Percentiles rank a stretch among this genome's conserved stretches.
These are phyloP conservation scores for Suhomyces choctaworum DNA, from an alignment of 1,139 yeast genomes.

Conservation along the genomic window DNA sequence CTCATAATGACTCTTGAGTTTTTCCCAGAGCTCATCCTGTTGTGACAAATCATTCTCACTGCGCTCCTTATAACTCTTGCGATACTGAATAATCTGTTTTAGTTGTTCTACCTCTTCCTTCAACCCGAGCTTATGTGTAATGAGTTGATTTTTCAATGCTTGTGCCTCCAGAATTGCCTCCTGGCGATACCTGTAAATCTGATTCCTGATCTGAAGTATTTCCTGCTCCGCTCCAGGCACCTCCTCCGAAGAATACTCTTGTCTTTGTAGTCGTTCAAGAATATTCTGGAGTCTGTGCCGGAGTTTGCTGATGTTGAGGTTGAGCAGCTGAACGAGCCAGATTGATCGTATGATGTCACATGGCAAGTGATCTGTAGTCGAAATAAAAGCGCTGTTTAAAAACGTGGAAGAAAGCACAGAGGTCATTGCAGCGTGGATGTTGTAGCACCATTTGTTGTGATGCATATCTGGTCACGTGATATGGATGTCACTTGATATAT, in stretches of 20 bases:
- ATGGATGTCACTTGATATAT: too few species aligned
- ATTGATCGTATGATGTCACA: constrained; percentile 47
- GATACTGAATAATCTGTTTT: constrained; percentile 18
- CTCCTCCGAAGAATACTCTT: constrained; percentile 3
- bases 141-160: constrained; percentile 37
- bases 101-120: constrained; percentile 35
- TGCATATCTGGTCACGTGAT: constrained; percentile 2
- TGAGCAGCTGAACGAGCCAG: constrained; percentile 47
- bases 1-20: constrained; percentile 37
- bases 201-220: constrained; percentile 15
- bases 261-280: constrained; percentile 8
- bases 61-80: constrained; percentile 13
- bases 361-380: constrained; percentile 49
- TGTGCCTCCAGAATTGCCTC: constrained; percentile 40
- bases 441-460: neutral
- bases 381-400: constrained; percentile 40
- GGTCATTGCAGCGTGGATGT: constrained; percentile 1
- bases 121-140: constrained; percentile 32
- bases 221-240: constrained; percentile 12
- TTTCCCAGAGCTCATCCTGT: constrained; percentile 29
- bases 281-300: constrained; percentile 11
- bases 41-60: constrained; percentile 12
- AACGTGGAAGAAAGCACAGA: constrained; percentile 22
- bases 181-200: constrained; percentile 17
- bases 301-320: constrained; percentile 29